phyloP scores from a whole-genome alignment of 441 rosid genomes.

The Iberis amara region DNA sequence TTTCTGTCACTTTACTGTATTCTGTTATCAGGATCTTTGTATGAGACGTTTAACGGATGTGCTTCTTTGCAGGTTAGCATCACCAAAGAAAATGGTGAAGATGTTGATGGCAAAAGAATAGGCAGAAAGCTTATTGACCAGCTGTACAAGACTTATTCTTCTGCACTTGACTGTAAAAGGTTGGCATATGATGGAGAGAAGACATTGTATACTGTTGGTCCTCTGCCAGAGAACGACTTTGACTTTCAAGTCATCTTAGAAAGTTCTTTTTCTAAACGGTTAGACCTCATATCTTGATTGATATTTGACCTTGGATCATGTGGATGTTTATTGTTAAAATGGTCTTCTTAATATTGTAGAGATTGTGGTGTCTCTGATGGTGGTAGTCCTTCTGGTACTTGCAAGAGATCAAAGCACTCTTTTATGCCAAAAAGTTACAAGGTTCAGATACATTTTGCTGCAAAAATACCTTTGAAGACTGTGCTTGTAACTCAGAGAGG shows the following conservation, averaged over 20 bases:
- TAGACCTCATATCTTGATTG: conserved; percentile 2
- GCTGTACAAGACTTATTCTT: conserved; percentile 57
- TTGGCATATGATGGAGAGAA: conserved; percentile 88
- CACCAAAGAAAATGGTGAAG: conserved; percentile 43
- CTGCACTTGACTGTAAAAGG: conserved; percentile 52
- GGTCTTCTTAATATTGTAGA: conserved; percentile 25
- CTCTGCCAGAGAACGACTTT: conserved; percentile 58
- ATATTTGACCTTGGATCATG: conserved; percentile 9
- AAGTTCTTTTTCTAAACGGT: conserved; percentile 58
- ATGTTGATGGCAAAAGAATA: conserved; percentile 58
- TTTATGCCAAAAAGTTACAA: conserved; percentile 48
- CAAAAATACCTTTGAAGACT: conserved; percentile 56
- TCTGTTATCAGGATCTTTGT: conserved; percentile 17
- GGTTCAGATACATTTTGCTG: conserved; percentile 54
- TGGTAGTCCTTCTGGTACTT: conserved; percentile 31
- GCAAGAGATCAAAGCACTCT: conserved; percentile 56
- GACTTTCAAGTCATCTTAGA: conserved; percentile 70
- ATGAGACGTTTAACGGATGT: conserved; percentile 2
- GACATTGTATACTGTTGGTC: conserved; percentile 62
- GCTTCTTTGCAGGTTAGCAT: conserved; percentile 53
- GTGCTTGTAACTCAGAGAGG: conserved; percentile 47
- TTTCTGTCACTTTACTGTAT: conserved; percentile 10
- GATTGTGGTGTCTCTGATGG: conserved; percentile 34
- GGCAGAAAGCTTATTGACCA: conserved; percentile 61
- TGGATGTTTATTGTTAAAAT: conserved; percentile 1